Conservation (phyloP, 1,284 basidiomycete genomes). For the Sporisorium exsertum region DNA sequence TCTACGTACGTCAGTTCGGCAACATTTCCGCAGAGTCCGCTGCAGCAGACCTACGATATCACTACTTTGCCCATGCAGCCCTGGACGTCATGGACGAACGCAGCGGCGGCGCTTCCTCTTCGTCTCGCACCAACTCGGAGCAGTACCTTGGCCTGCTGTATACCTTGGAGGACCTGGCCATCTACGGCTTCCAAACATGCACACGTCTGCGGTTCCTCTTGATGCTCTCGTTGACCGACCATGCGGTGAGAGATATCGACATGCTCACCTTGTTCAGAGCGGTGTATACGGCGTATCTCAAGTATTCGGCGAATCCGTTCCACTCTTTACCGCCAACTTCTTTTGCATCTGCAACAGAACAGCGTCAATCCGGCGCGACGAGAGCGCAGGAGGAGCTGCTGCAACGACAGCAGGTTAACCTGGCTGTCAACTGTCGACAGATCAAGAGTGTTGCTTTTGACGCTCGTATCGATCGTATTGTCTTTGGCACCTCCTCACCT, state of each 20-base stretch:
- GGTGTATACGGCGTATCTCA: slow-evolving; percentile 68
- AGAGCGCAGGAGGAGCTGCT: slow-evolving; percentile 18
- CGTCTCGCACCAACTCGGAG: slow-evolving; percentile 56
- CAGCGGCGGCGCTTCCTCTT: slow-evolving; percentile 23
- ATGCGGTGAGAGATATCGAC: slow-evolving; percentile 68
- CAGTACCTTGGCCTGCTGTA: slow-evolving; percentile 69
- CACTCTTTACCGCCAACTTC: slow-evolving; percentile 32
- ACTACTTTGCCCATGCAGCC: slow-evolving; percentile 68
- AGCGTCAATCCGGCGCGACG: background rate
- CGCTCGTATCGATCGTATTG: slow-evolving; percentile 34
- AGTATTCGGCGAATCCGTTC: slow-evolving; percentile 69
- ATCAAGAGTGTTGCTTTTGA: slow-evolving; percentile 43
- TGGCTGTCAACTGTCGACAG: slow-evolving; percentile 31
- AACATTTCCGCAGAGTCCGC: slow-evolving; percentile 7
- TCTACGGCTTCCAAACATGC: slow-evolving; percentile 70
- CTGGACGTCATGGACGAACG: slow-evolving; percentile 69
- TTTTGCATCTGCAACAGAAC: slow-evolving; percentile 2
- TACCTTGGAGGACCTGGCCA: slow-evolving; percentile 69
- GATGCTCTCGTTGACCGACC: slow-evolving; percentile 65
- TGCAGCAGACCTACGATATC: slow-evolving; percentile 53
- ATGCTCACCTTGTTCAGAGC: slow-evolving; percentile 70
- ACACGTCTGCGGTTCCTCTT: slow-evolving; percentile 67
- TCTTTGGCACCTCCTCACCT: slow-evolving; percentile 10
- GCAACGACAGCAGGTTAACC: slow-evolving; percentile 17
- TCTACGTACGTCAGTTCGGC: slow-evolving; percentile 50